phyloP scores from a whole-genome alignment of 768 basidiomycete genomes.

The Harrya chromipes region DNA sequence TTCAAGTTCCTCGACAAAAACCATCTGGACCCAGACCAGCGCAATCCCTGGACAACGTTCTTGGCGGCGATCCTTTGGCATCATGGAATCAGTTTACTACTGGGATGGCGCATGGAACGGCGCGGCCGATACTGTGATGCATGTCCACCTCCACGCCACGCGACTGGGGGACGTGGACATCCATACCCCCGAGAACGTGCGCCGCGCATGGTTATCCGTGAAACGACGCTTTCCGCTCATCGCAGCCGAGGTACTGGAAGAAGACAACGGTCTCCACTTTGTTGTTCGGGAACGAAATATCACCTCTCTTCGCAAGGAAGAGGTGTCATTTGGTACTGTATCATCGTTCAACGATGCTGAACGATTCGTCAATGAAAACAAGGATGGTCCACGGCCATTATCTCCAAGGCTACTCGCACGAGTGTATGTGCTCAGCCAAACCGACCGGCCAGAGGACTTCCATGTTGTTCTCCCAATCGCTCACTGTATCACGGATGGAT shows the following conservation, averaged over 20 bases:
- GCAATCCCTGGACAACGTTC: not conserved
- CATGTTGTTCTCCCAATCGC: slow-evolving; percentile 46
- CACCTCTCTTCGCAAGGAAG: slow-evolving; percentile 25
- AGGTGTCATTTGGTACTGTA: slow-evolving; percentile 37
- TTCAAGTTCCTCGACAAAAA: not conserved
- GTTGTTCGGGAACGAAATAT: slow-evolving; percentile 37
- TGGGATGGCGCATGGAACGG: slow-evolving; percentile 38
- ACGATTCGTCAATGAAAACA: slow-evolving; percentile 30
- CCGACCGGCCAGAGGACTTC: slow-evolving; percentile 35
- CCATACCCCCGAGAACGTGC: slow-evolving; percentile 32
- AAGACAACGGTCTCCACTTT: slow-evolving; percentile 33
- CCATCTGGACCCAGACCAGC: slow-evolving; percentile 1
- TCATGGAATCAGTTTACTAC: slow-evolving; percentile 39
- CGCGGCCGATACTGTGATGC: slow-evolving; percentile 43
- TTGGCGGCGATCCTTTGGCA: slow-evolving; percentile 28
- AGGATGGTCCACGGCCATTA: slow-evolving; percentile 28
- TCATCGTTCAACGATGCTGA: slow-evolving; percentile 37
- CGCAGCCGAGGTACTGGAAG: slow-evolving; percentile 37
- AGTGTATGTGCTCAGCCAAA: slow-evolving; percentile 39
- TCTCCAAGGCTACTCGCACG: slow-evolving; percentile 31
- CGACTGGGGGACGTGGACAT: slow-evolving; percentile 14
- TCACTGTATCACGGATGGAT: slow-evolving; percentile 52
- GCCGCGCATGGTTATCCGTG: slow-evolving; percentile 42
- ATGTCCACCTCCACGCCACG: slow-evolving; percentile 34
- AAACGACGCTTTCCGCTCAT: slow-evolving; percentile 52